Evolutionary conservation across 192 early-diverging fungal genomes (phyloP), one percentile per base, ranked within the genome.

Genomic region (Podila epicladia): DNA sequence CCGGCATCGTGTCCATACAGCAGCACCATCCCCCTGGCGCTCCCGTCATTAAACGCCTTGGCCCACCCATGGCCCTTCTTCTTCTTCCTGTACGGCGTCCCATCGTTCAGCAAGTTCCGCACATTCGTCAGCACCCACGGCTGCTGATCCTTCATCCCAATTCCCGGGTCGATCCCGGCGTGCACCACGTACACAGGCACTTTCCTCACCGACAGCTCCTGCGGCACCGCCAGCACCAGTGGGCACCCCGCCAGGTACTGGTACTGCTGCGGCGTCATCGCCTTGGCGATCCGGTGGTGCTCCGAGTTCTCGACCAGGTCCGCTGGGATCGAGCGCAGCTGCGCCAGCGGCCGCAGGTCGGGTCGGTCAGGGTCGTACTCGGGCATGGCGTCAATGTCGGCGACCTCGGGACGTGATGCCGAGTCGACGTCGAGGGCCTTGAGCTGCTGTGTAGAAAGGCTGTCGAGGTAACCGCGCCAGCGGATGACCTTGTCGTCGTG

Each of bases 1-100:
- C 85, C 69, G 5, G 93, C 90, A 60, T 90, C 91, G 74, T 94
- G 93, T 0, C 93, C 93, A 76, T 93, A 94, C 19, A 87, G 82
- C n/a, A 92, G 45, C 49, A 50, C 35, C 26, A 55, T 24, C 12
- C 22, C 24, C 31, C 60, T 31, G 22, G 71, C 62, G 24, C 79
- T 71, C 6, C 45, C 63, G 11, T 65, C 53, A 26, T 86, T 87
- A 69, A 84, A 88, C 35, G 49, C 3, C 15, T 74, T 45, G 2
- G 69, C 67, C 87, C 88, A 88, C 5, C 64, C 72, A 26, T 67
- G 51, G 12, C 88, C 89, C 17, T 71, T 45, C n/a, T 86, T 71
- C 35, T 71, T 82, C 50, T 72, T 70, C 24, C 79, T 32, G 3
- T 62, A 82, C 2, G 89, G 84, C 4, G 65, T 64, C 17, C 82